Conservation (phyloP, 1,284 basidiomycete species). For the Boletus calvinii region DNA sequence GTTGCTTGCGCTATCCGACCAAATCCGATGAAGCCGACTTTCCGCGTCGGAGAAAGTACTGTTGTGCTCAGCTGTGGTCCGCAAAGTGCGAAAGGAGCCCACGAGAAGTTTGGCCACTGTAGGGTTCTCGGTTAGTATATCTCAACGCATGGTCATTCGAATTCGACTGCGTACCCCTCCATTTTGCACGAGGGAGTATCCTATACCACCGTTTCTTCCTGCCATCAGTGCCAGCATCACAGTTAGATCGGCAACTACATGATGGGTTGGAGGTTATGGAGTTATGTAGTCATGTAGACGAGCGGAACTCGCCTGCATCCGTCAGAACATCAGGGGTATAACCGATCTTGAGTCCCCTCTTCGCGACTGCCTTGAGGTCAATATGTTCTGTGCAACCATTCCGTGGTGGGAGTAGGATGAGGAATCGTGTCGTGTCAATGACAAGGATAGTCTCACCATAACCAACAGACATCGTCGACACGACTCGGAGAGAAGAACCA, state of each 20-base stretch:
- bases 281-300: background rate
- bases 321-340: constrained; percentile 92
- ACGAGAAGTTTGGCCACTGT: constrained; percentile 62
- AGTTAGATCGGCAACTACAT: constrained; percentile 78
- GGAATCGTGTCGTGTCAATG: background rate
- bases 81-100: constrained; percentile 80
- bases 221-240: constrained; percentile 93
- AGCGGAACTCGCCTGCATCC: constrained; percentile 63
- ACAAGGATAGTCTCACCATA: constrained; percentile 55
- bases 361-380: constrained; percentile 61
- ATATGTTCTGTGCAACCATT: constrained; percentile 68
- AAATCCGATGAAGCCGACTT: constrained; percentile 90
- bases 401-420: background rate
- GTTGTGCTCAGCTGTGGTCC: constrained; percentile 74
- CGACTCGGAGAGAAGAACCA: constrained; percentile 68
- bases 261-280: background rate
- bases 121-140: background rate
- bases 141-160: background rate
- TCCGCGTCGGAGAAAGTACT: constrained; percentile 53
- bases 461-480: constrained; percentile 91
- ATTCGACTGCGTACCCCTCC: constrained; percentile 52
- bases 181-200: constrained; percentile 61
- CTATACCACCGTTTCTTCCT: constrained; percentile 70
- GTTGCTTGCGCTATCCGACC: constrained; percentile 88
- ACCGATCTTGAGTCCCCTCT: constrained; percentile 73